Evolutionary conservation across 352 stramenopile genomes (phyloP), one percentile per base, ranked within the genome.

Genomic region (Phytophthora cajani): DNA sequence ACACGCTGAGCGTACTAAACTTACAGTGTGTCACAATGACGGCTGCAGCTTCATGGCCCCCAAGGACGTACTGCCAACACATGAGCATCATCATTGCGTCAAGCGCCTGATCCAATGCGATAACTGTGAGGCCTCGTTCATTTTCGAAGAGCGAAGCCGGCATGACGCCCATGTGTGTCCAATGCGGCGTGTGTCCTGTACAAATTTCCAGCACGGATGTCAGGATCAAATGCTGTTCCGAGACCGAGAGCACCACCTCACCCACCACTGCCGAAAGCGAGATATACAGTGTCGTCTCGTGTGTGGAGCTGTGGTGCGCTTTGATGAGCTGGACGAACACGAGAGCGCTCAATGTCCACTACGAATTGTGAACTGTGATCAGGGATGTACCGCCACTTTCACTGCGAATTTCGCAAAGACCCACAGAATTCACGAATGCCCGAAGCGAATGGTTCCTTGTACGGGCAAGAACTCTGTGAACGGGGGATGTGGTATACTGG

Each of bases 201-300:
- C 63, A 12, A 89, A 95, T 23, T 64, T 86, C 0, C 73, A 91
- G 54, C 75, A 75, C 55, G 87, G 84, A 2, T 95, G 82, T 27
- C 69, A 69, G 7, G 75, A 81, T 9, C 54, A 59, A 23, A 58
- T 92, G 1, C 47, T 77, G 5, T 85, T 77, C 9, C 44, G 63
- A 25, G 77, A 92, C 2, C 52, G 68, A 25, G 58, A 79, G 1
- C 27, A 65, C 16, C 87, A 95, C 54, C 71, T 79, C 17, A 47
- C 21, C 9, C 40, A 81, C 42, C 84, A 93, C 68, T 95, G 87
- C 59, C 84, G 84, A 32, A 88, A 91, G 64, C 75, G 87, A 10
- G 42, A 62, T 0, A 55, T 89, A 1, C 32, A 64, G 9, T 95
- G 87, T 58, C 85, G 85, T 2, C 71, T 84, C 1, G 61, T 77